Evolutionary conservation across 2,329 filamentous ascomycete genomes (phyloP), one percentile per base, ranked within the genome.

Genomic region (Sarocladium kiliense): DNA sequence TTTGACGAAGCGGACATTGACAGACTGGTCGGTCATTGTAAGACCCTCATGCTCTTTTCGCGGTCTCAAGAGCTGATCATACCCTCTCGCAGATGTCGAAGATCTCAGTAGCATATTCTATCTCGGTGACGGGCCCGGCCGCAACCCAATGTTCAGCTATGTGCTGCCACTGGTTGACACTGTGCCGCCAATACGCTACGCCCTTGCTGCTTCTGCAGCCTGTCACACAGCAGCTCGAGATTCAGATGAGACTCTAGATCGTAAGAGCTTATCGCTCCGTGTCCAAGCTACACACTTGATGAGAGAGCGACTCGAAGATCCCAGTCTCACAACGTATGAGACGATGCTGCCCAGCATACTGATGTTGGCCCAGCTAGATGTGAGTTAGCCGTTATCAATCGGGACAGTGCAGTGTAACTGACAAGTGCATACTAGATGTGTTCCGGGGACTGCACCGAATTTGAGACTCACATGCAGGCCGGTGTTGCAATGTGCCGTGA

Each of bases 321-420:
- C 5, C 3, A 19, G 32, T n/a, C 5, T 30, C 32, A 23, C 44
- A 12, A 25, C 32, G 16, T 27, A 51, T 18, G 25, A 26, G n/a
- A 50, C n/a, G 11, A 55, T 51, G 39, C 11, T 55, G 21, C 39
- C 54, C 14, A 51, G 30, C n/a, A 51, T 55, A 5, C 27, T 55
- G 30, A 55, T 55, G 54, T 25, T 55, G 11, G 54, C 54, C 2
- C 54, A 55, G n/a, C 32, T 55, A n/a, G 54, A 55, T 32, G 54
- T 55, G 44, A 23, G 45, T 32, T 32, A 30, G 19, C 18, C 18
- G 12, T n/a, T n/a, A n/a, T n/a, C n/a, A n/a, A n/a, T n/a, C n/a
- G n/a, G n/a, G n/a, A n/a, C n/a, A n/a, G n/a, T n/a, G n/a, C n/a
- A n/a, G n/a, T n/a, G n/a, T n/a, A n/a, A n/a, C n/a, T n/a, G n/a